Base-by-base conservation (phyloP, 169 alveolate genomes). In the Plasmodium adleri region DNA sequence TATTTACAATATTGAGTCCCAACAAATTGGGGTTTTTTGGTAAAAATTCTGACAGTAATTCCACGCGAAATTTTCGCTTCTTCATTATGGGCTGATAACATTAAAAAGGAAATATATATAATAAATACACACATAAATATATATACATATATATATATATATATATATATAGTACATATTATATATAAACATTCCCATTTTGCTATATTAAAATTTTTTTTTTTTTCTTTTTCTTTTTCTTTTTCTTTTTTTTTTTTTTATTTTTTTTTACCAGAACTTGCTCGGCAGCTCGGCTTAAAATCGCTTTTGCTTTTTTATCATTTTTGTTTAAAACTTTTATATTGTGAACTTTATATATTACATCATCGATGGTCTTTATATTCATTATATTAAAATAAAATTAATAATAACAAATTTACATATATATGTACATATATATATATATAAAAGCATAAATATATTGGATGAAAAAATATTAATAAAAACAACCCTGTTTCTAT, bases 291-390 rank as follows among this genome's bases (percentile, higher is more conserved):
- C 52, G 47, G 26, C 32, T 83, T 58, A 83, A 70, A n/a, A 83
- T 47, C 17, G 80, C 49, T 47, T 83, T 83, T 24, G 91, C 91
- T 28, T 54, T 70, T 20, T 63, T 70, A 54, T 83, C 91, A 83
- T 83, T 83, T 68, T 67, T 74, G 50, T 83, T 54, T 28, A 83
- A 68, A 54, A 68, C 85, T 56, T 70, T 32, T 54, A 83, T 56
- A 58, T 67, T 67, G 39, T 83, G 91, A 83, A 83, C 26, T 83
- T 50, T 67, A 63, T 83, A 83, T 83, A 50, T 76, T 76, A 76
- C 56, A 76, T 76, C 89, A 59, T 76, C 89, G 28, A 76, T 24
- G 56, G 43, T 76, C 50, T 76, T 76, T 47, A 76, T 13, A 59
- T 63, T 76, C 89, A 76, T 76, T 66, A 12, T 58, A 47, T 64